Percentiles rank a stretch among this genome's conserved stretches.
Conservation (phyloP, 352 stramenopile species). For the Pythium phragmitis region DNA sequence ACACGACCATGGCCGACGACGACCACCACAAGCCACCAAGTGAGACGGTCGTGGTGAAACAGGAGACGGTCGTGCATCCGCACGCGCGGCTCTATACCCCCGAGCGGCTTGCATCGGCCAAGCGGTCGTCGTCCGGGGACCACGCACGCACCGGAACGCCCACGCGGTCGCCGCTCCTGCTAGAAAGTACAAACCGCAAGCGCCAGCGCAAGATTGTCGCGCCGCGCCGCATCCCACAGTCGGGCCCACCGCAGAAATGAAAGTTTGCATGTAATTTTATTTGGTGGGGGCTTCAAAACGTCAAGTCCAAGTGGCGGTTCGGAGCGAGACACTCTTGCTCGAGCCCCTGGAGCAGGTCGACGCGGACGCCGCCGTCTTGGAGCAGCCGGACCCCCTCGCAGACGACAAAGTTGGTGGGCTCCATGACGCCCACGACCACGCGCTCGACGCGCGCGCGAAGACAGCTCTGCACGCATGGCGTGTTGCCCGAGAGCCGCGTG, state of each 20-base stretch:
- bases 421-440: conserved; percentile 83
- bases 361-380: conserved; percentile 57
- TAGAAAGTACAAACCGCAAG: conserved; percentile 39
- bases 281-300: conserved; percentile 31
- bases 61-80: conserved; percentile 12
- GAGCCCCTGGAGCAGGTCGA: conserved; percentile 69
- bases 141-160: conserved; percentile 5
- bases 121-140: conserved; percentile 2
- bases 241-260: not conserved
- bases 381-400: conserved; percentile 81
- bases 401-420: conserved; percentile 86
- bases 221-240: conserved; percentile 50
- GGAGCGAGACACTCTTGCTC: conserved; percentile 74
- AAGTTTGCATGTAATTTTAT: not conserved
- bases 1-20: conserved; percentile 17
- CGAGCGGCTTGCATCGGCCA: conserved; percentile 11
- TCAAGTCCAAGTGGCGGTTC: conserved; percentile 69
- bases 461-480: conserved; percentile 78
- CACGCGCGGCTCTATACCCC: conserved; percentile 20
- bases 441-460: conserved; percentile 60
- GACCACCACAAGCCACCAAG: not conserved
- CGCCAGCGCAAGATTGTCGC: conserved; percentile 50
- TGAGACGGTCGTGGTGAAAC: conserved; percentile 15
- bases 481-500: conserved; percentile 80
- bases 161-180: conserved; percentile 13